Conservation (phyloP, 257 asterid species). For the Verbascum thapsus region DNA sequence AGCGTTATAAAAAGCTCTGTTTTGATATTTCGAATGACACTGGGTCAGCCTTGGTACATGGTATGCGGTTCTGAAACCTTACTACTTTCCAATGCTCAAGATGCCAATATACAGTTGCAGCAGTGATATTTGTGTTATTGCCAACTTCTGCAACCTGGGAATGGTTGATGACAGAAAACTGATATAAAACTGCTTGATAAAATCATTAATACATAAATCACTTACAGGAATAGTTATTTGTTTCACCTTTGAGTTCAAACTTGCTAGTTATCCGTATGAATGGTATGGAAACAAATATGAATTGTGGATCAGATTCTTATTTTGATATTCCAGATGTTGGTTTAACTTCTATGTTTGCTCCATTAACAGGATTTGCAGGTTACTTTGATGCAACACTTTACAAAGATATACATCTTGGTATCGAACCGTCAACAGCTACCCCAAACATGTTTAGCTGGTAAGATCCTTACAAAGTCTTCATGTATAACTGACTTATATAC, state of each 20-base stretch:
- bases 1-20: constrained; percentile 68
- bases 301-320: neutral
- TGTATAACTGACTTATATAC: neutral
- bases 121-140: neutral
- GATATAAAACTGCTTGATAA: constrained; percentile 1
- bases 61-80: constrained; percentile 45
- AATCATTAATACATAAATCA: neutral
- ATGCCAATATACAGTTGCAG: constrained; percentile 7
- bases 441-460: constrained; percentile 99
- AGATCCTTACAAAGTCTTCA: neutral
- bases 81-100: constrained; percentile 3
- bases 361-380: constrained; percentile 82
- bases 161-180: neutral
- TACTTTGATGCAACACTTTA: constrained; percentile 92
- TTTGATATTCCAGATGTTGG: neutral
- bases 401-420: constrained; percentile 94
- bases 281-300: neutral
- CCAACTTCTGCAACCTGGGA: constrained; percentile 7
- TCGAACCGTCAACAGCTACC: constrained; percentile 90
- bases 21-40: constrained; percentile 76
- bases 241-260: constrained; percentile 1
- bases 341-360: constrained; percentile 19
- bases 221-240: neutral
- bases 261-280: neutral
- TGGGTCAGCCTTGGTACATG: constrained; percentile 90